phyloP scores from a whole-genome alignment of 495 filamentous ascomycete species.

The Acidomyces sp. region DNA sequence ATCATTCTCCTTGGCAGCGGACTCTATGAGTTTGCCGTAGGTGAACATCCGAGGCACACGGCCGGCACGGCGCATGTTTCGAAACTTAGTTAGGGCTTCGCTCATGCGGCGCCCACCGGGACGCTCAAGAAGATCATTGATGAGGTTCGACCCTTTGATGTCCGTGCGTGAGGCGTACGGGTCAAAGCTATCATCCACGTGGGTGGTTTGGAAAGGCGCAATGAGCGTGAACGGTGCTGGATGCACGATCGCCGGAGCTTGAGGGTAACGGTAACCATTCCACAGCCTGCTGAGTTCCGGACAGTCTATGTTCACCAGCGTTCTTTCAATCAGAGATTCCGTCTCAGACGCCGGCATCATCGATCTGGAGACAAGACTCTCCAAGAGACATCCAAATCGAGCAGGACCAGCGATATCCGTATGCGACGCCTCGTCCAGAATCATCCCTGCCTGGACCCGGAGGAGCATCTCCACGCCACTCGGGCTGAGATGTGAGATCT shows the following conservation, averaged over 20 bases:
- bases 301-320: constrained; percentile 41
- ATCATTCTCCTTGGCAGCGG: constrained; percentile 65
- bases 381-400: constrained; percentile 50
- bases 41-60: constrained; percentile 90
- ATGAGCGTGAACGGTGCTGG: constrained; percentile 29
- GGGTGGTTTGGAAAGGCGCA: constrained; percentile 30
- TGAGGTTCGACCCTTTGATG: constrained; percentile 78
- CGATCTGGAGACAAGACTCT: constrained; percentile 37
- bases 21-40: constrained; percentile 85
- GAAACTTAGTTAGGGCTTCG: constrained; percentile 69
- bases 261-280: constrained; percentile 40
- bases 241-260: constrained; percentile 24
- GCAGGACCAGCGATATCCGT: constrained; percentile 42
- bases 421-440: constrained; percentile 36
- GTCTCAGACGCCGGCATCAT: constrained; percentile 40
- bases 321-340: constrained; percentile 42
- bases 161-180: constrained; percentile 83
- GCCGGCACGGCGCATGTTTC: constrained; percentile 83
- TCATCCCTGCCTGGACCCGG: constrained; percentile 51
- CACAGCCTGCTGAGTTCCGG: constrained; percentile 46
- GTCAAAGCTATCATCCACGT: constrained; percentile 67
- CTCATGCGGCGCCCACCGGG: constrained; percentile 55
- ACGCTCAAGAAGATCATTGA: constrained; percentile 74
- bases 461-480: constrained; percentile 48
- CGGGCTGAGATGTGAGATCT: constrained; percentile 40